Evolutionary conservation across 441 rosid genomes (phyloP), one percentile per base, ranked within the genome.

Genomic region (Erodium texanum): DNA sequence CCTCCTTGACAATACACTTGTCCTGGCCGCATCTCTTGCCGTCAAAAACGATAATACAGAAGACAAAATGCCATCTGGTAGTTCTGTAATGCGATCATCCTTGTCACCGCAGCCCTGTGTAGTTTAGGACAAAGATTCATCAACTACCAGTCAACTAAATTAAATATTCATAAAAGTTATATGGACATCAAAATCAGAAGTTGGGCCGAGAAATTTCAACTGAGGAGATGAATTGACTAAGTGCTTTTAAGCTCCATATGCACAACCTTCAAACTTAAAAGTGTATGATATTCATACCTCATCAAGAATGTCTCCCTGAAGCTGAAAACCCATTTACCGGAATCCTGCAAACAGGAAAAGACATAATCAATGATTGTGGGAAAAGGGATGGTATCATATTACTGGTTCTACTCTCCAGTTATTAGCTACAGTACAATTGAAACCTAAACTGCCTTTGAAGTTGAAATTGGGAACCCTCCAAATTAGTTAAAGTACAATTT

Each of bases 1-100:
- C 61, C 61, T 54, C 61, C 61, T 54, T 18, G 61, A 54, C 61
- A 54, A 54, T 54, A 18, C 19, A 18, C 61, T 54, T 54, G 61
- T 54, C 23, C 2, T 54, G 19, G 61, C 61, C 19, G 24, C 61
- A 16, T 54, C 61, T 54, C 24, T 54, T 19, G 24, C 61, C 7
- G 22, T 54, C 24, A 54, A 54, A 54, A 2, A 54, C 19, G 61
- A 54, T 6, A 54, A 54, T 19, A 54, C 61, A 19, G 12, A 54
- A 19, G 61, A 54, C 61, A 54, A 54, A 0, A 54, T 19, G 61
- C 23, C 23, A 54, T 54, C 61, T 54, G 61, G 61, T 19, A 54
- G 61, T 54, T 54, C 61, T 2, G 23, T 16, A 54, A 54, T 54
- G 23, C 24, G 24, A 19, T 54, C 61, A 16, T 52, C 59, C 59